Evolutionary conservation across 2,329 filamentous ascomycete genomes (phyloP).

Genomic region (Penicillium rolfsii): DNA sequence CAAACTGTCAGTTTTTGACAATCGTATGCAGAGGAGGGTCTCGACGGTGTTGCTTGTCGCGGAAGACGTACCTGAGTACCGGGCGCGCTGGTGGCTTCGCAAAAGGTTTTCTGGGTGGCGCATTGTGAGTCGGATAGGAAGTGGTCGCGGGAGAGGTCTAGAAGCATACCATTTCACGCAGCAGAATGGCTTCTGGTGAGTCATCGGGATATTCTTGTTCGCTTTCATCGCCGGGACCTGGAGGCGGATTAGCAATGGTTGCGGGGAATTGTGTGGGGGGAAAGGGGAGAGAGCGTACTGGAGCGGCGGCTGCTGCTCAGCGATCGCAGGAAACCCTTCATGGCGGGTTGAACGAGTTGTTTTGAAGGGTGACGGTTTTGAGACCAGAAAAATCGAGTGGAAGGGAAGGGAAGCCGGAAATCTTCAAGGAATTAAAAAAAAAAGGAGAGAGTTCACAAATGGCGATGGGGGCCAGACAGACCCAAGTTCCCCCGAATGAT

Average conservation of each 20-base stretch:
- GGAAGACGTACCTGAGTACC: conserved; percentile 55
- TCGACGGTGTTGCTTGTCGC: background rate
- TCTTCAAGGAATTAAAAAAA: background rate
- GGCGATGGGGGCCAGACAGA: conserved; percentile 2
- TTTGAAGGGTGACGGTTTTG: background rate
- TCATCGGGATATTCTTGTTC: conserved; percentile 37
- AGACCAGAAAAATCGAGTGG: background rate
- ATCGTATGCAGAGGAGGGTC: background rate
- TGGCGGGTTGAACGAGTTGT: conserved; percentile 20
- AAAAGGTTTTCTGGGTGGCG: conserved; percentile 69
- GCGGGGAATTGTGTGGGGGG: conserved; percentile 12
- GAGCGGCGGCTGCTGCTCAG: conserved; percentile 33
- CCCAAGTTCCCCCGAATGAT: background rate
- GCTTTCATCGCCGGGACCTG: conserved; percentile 30
- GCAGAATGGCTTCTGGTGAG: conserved; percentile 44
- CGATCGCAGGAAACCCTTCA: conserved; percentile 44
- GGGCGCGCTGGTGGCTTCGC: conserved; percentile 68
- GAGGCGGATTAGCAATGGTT: conserved; percentile 12
- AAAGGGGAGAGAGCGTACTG: conserved; percentile 31
- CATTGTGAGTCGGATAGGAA: conserved; percentile 8
- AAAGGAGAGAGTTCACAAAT: background rate
- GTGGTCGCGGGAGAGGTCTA: background rate
- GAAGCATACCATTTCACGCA: conserved; percentile 47
- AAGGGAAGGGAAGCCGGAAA: background rate
- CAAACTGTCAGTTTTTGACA: background rate